Conservation (phyloP, 805 yeast species). For the Suhomyces sp. region DNA sequence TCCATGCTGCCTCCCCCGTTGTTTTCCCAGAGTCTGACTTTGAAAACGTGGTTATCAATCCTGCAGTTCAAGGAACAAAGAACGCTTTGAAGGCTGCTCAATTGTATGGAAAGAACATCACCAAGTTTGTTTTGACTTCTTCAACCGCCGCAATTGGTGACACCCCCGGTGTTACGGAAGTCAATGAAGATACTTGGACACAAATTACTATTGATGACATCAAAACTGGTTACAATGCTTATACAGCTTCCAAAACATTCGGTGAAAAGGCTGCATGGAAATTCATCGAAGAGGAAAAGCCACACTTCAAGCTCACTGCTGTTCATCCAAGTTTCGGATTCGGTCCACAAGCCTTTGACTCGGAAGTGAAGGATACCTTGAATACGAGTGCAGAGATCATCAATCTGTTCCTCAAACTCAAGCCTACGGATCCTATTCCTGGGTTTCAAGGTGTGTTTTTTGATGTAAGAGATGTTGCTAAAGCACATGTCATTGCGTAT, state of each 20-base stretch:
- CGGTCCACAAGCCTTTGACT: constrained; percentile 40
- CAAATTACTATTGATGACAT: constrained; percentile 52
- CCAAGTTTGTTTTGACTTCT: constrained; percentile 25
- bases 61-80: constrained; percentile 33
- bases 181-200: constrained; percentile 53
- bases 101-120: constrained; percentile 15
- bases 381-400: constrained; percentile 20
- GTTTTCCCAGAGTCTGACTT: constrained; percentile 16
- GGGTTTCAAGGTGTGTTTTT: constrained; percentile 18
- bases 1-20: constrained; percentile 40
- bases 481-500: constrained; percentile 15
- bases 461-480: constrained; percentile 16
- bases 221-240: constrained; percentile 41
- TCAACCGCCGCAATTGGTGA: constrained; percentile 24
- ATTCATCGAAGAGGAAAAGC: constrained; percentile 34
- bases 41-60: constrained; percentile 43
- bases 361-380: constrained; percentile 17
- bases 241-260: constrained; percentile 58
- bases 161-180: constrained; percentile 25
- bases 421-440: constrained; percentile 13
- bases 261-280: constrained; percentile 67
- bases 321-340: constrained; percentile 40
- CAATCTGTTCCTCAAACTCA: constrained; percentile 14
- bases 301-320: constrained; percentile 21
- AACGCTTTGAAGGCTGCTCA: constrained; percentile 22